A percentile compares a stretch with the other conserved stretches of the same genome.
Conservation (phyloP, 257 asterid species). For the Handroanthus guayacan region DNA sequence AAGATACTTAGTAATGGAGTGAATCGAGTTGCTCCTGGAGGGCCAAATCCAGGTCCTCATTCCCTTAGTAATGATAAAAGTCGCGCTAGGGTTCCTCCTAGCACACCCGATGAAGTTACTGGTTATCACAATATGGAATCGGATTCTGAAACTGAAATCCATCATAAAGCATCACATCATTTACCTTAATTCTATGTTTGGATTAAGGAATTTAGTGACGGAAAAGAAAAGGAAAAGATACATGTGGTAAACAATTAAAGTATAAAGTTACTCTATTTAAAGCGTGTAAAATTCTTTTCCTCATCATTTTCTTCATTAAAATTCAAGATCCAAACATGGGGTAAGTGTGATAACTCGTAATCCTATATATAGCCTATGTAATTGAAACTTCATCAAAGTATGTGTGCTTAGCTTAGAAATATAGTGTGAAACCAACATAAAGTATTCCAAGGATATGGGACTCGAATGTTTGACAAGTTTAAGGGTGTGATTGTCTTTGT, state of each 20-base stretch:
- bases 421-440: neutral
- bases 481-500: neutral
- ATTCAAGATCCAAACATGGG: no score
- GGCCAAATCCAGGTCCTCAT: slow-evolving; percentile 38
- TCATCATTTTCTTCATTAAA: no score
- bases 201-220: no score
- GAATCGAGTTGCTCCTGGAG: slow-evolving; percentile 37
- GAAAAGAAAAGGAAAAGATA: neutral
- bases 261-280: no score
- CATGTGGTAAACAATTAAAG: neutral
- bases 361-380: no score
- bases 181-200: neutral
- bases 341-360: no score
- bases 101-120: neutral
- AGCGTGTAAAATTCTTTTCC: no score
- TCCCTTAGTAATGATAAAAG: slow-evolving; percentile 11
- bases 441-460: neutral
- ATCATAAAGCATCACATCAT: neutral
- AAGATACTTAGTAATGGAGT: slow-evolving; percentile 1
- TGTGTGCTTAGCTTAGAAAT: neutral
- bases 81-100: slow-evolving; percentile 16
- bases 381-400: neutral
- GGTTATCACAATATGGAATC: neutral
- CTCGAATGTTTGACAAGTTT: neutral
- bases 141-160: neutral